Evolutionary conservation across 768 basidiomycete genomes (phyloP).

Genomic region (Phaffia australis): DNA sequence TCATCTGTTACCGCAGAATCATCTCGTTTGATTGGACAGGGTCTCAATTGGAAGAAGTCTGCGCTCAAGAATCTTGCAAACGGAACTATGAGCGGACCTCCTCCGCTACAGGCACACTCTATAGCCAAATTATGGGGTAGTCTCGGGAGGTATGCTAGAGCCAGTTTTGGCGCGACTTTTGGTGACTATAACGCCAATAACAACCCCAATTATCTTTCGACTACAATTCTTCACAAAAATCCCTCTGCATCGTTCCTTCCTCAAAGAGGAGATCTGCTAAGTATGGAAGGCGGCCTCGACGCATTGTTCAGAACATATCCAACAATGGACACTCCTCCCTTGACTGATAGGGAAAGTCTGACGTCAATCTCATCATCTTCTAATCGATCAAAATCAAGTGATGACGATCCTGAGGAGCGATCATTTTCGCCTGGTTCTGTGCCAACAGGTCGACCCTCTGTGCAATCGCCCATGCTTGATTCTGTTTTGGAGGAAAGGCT

Average conservation of each 20-base stretch:
- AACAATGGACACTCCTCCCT: not conserved
- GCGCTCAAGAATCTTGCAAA: too few relatives aligned
- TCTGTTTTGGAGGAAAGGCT: slow-evolving; percentile 18
- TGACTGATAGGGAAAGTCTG: not conserved
- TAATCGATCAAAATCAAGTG: not conserved
- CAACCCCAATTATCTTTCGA: not conserved
- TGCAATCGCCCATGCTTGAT: not conserved
- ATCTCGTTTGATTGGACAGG: too few relatives aligned
- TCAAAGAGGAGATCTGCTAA: slow-evolving; percentile 50
- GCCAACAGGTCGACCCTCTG: not conserved
- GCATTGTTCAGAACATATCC: not conserved
- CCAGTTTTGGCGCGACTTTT: not conserved
- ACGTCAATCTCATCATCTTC: not conserved
- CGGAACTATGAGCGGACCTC: not conserved
- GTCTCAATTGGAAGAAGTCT: too few relatives aligned
- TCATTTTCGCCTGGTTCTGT: not conserved
- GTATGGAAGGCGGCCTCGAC: slow-evolving; percentile 38
- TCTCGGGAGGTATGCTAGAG: not conserved
- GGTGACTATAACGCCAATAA: too few relatives aligned
- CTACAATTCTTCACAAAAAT: not conserved
- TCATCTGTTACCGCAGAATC: slow-evolving; percentile 44
- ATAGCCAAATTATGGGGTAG: slow-evolving; percentile 6
- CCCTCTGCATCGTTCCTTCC: not conserved
- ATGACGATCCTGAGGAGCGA: too few relatives aligned
- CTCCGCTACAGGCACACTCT: not conserved